Evolutionary conservation across 306 rosid species (phyloP), one percentile per base, ranked within the genome.

Genomic region (Alnus rubra): DNA sequence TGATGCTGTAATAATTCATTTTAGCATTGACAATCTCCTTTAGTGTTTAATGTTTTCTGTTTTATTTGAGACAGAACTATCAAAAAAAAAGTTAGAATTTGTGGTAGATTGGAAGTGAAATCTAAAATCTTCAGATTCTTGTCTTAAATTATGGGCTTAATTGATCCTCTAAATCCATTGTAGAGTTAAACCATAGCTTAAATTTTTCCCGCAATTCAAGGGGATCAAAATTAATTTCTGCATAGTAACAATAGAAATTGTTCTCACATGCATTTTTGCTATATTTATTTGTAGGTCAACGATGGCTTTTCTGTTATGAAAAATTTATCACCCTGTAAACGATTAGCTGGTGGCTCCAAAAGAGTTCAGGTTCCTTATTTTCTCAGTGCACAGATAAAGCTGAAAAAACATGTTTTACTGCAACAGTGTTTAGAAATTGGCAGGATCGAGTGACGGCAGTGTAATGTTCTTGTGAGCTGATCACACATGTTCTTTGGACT

Each of bases 321-420:
- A 64, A 91, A 81, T 74, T 74, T 76, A 37, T 84, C 92, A 44
- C 92, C 94, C 42, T 86, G 78, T 23, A 95, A 91, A 84, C 98
- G 95, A 45, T 84, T 92, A 67, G 95, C 93, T 69, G 93, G 89
- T 88, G 97, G 98, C 78, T 95, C 96, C 55, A 95, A 95, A 83
- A 91, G 98, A 84, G 78, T 95, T 15, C 87, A 82, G 78, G 92
- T 90, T 85, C 96, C 97, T 12, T 86, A 85, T 82, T 90, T 82
- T 76, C 77, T 85, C 59, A 77, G 79, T 47, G 71, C 86, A 35
- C 96, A 84, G 97, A 98, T 91, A 82, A 75, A 5, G 30, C 76
- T 78, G 35, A 62, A 71, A 51, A 74, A 44, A 12, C 68, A 35
- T 13, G 54, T 56, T 73, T 69, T 53, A 50, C 23, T 62, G 6